Conservation (phyloP, 1,284 basidiomycete genomes). For the Prillingera fragicola region DNA sequence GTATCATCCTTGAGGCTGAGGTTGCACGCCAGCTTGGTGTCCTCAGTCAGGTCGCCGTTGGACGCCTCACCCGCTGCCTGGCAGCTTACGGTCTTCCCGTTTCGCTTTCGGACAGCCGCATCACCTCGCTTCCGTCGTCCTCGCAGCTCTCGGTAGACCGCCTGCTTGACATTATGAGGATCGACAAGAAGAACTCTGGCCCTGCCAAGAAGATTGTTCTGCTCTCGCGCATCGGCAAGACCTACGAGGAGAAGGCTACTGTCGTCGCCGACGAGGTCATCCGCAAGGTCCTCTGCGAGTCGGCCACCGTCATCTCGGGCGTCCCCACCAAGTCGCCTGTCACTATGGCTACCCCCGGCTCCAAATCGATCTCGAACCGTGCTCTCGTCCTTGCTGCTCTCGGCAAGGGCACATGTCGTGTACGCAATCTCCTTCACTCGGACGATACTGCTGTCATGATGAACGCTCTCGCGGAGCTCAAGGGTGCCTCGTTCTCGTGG, state of each 20-base stretch:
- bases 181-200: slow-evolving; percentile 97
- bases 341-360: slow-evolving; percentile 86
- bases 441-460: slow-evolving; percentile 99
- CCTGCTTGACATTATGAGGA: slow-evolving; percentile 80
- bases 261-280: slow-evolving; percentile 76
- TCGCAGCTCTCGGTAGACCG: slow-evolving; percentile 70
- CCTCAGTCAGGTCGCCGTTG: slow-evolving; percentile 80
- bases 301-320: slow-evolving; percentile 66
- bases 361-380: slow-evolving; percentile 95
- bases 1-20: slow-evolving; percentile 92
- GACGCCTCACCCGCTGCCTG: slow-evolving; percentile 73
- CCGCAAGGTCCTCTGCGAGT: slow-evolving; percentile 69
- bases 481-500: slow-evolving; percentile 85
- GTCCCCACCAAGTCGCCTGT: slow-evolving; percentile 63
- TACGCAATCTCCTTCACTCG: slow-evolving; percentile 89
- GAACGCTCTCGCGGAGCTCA: slow-evolving; percentile 79
- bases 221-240: slow-evolving; percentile 82
- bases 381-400: slow-evolving; percentile 91
- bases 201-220: slow-evolving; percentile 89
- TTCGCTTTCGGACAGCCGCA: slow-evolving; percentile 67
- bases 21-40: slow-evolving; percentile 80
- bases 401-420: slow-evolving; percentile 75
- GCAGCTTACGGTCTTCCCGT: slow-evolving; percentile 83
- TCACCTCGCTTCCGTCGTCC: slow-evolving; percentile 65
- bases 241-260: slow-evolving; percentile 86